These are phyloP conservation scores for Fraxinus anomala DNA, from an alignment of 257 asterid species.

Conservation along the genomic window DNA sequence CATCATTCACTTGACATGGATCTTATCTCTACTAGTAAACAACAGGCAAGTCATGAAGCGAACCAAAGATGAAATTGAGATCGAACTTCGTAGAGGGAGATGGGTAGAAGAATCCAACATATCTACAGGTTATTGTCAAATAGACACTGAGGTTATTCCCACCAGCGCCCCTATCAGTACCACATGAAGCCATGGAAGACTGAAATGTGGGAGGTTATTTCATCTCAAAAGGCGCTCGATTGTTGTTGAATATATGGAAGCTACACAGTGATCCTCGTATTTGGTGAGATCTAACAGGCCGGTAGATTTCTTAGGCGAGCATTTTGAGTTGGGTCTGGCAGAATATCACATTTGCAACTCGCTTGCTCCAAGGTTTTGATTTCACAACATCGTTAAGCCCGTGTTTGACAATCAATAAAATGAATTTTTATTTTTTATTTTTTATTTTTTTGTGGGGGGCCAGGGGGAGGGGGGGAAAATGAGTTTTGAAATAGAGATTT, in stretches of 20 bases:
- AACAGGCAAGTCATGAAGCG: constrained; percentile 39
- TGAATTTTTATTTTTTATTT: too few species aligned
- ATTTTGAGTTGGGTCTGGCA: constrained; percentile 38
- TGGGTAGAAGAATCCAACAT: constrained; percentile 54
- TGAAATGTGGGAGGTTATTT: constrained; percentile 36
- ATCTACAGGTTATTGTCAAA: constrained; percentile 53
- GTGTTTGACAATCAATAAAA: too few species aligned
- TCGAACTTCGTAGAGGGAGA: constrained; percentile 43
- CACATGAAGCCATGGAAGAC: constrained; percentile 41
- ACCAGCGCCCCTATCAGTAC: constrained; percentile 43
- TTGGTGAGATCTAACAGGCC: constrained; percentile 23
- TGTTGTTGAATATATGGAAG: constrained; percentile 47
- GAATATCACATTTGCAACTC: constrained; percentile 47
- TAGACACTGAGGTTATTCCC: constrained; percentile 44
- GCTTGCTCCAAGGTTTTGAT: constrained; percentile 53
- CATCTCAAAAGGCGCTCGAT: constrained; percentile 40
- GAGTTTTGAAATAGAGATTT: too few species aligned
- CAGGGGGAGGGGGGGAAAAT: too few species aligned
- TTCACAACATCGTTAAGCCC: constrained; percentile 20
- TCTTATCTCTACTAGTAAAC: too few species aligned
- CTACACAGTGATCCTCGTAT: constrained; percentile 48
- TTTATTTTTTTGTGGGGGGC: too few species aligned
- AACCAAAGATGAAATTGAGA: constrained; percentile 33
- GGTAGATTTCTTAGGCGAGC: too few species aligned
- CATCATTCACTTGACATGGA: too few species aligned